Evolutionary conservation across 441 rosid species (phyloP), one percentile per base, ranked within the genome.

Genomic region (Gossypium gossypioides): DNA sequence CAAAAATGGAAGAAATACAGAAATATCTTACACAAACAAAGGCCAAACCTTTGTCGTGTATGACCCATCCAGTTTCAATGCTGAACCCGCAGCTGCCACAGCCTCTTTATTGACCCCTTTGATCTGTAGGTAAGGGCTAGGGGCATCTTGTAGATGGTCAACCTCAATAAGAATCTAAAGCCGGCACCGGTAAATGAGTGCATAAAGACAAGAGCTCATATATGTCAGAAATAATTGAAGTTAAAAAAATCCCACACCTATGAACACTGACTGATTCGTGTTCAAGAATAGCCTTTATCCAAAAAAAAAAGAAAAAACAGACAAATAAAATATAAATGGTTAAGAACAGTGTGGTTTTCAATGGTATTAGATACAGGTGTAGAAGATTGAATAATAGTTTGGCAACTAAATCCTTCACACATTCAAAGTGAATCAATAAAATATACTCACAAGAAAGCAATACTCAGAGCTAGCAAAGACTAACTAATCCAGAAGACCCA

Each of bases 31-130:
- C 42, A 63, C 54, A 73, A 63, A 56, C 61, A 18, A 57, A 72
- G 69, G 46, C 64, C 74, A 71, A 75, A 96, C 99, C 99, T 96
- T 93, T 29, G 99, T 91, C 27, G 98, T 91, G 78, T 96, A 96
- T 75, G 96, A 93, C 60, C 94, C 95, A 81, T 93, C 97, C 57
- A 96, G 77, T 77, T 87, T 87, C 76, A 96, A 88, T 48, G 83
- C 80, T 64, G 98, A 93, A 71, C 99, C 99, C 77, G 98, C 96
- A 71, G 92, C 90, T 8, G 88, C 88, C 67, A 96, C 99, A 40
- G 92, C 93, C 77, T 93, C 99, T 81, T 90, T 96, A 80, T 88
- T 82, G 64, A 93, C 91, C 74, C 99, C 99, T 87, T 96, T 96
- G 70, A 96, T 96, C 81, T 93, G 99, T 71, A 93, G 68, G 81